Conservation (phyloP, 2,329 filamentous ascomycete genomes). For the Diatrype stigma region DNA sequence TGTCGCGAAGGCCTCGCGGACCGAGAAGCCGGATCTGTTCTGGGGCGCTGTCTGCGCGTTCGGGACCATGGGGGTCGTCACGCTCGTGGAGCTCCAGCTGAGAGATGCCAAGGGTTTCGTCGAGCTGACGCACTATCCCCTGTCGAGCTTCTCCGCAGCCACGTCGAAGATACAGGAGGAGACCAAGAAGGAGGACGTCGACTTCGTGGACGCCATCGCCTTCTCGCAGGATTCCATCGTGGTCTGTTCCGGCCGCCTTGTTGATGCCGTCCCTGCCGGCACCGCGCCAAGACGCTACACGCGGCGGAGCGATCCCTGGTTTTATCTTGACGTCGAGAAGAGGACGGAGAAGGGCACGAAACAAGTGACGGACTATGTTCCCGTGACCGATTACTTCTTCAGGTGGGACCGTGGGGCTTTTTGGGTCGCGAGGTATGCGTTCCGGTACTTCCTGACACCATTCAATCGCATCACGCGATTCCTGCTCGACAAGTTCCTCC, state of each 20-base stretch:
- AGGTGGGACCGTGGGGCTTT: constrained; percentile 67
- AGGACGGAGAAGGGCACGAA: constrained; percentile 22
- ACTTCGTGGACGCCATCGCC: constrained; percentile 69
- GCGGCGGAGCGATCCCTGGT: constrained; percentile 64
- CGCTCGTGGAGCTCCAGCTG: constrained; percentile 57
- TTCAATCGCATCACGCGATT: constrained; percentile 61
- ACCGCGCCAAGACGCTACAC: constrained; percentile 44
- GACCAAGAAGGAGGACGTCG: constrained; percentile 36
- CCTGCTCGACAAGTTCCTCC: constrained; percentile 58
- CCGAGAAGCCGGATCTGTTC: constrained; percentile 56
- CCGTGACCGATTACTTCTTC: constrained; percentile 64
- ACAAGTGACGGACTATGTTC: constrained; percentile 50
- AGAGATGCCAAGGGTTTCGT: constrained; percentile 52
- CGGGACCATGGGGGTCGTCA: constrained; percentile 64
- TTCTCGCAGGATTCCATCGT: constrained; percentile 53
- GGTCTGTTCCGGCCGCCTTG: constrained; percentile 57
- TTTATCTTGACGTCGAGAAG: constrained; percentile 63
- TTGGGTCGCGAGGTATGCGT: constrained; percentile 62
- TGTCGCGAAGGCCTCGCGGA: constrained; percentile 49
- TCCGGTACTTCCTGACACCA: constrained; percentile 59
- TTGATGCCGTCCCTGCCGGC: constrained; percentile 38
- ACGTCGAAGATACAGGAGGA: constrained; percentile 41
- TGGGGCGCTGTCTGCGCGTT: constrained; percentile 61
- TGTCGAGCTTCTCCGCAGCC: constrained; percentile 34
- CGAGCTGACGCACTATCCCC: constrained; percentile 52